Conservation (phyloP, 108 stramenopile genomes). For the Skeletonema grethae region DNA sequence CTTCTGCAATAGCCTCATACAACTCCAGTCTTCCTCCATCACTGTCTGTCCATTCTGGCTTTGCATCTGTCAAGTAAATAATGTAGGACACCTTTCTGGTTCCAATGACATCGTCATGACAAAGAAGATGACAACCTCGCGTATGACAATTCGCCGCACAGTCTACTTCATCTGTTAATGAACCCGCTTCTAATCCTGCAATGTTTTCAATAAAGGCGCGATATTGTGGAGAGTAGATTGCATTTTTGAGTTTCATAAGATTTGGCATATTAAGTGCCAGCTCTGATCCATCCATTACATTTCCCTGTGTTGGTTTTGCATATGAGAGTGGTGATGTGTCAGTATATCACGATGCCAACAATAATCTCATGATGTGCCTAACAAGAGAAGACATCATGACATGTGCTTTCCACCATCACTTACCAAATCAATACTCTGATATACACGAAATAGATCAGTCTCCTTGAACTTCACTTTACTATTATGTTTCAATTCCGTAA, state of each 20-base stretch:
- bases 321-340: not conserved
- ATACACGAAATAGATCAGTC: constrained; percentile 94
- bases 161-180: constrained; percentile 85
- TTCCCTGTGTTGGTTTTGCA: constrained; percentile 29
- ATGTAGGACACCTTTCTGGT: constrained; percentile 92
- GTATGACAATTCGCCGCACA: constrained; percentile 95
- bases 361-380: constrained; percentile 1
- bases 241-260: constrained; percentile 75
- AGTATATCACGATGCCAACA: constrained; percentile 13
- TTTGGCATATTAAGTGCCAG: constrained; percentile 60
- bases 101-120: constrained; percentile 98
- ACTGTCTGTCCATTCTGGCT: constrained; percentile 65
- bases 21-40: constrained; percentile 95
- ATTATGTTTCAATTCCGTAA: constrained; percentile 84
- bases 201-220: constrained; percentile 79
- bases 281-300: constrained; percentile 39
- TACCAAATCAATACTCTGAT: constrained; percentile 86
- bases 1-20: constrained; percentile 61
- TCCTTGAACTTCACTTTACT: constrained; percentile 96
- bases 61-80: constrained; percentile 90
- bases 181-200: constrained; percentile 67
- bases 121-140: constrained; percentile 93
- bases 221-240: constrained; percentile 88
- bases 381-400: not conserved
- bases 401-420: constrained; percentile 18